These are phyloP conservation scores for Mortierella sp. DNA, from an alignment of 371 early-diverging fungal species.

Conservation along the genomic window DNA sequence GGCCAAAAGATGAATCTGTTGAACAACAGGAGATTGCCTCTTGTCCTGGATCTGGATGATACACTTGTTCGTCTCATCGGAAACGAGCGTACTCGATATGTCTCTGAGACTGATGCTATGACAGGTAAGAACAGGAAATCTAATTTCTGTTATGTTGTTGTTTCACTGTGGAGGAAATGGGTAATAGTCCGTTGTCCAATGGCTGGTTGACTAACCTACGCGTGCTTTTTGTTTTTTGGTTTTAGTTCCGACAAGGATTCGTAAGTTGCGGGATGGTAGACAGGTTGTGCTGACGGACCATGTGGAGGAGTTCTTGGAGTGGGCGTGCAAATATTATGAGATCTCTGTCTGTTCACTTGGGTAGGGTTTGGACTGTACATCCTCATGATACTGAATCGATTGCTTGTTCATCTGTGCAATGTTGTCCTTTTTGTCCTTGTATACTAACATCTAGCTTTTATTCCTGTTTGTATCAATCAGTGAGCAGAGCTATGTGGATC, in stretches of 20 bases:
- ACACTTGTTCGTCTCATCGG: slow-evolving; percentile 84
- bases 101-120: slow-evolving; percentile 70
- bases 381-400: neutral
- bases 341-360: slow-evolving; percentile 87
- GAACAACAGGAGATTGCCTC: slow-evolving; percentile 70
- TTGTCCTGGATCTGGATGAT: slow-evolving; percentile 87
- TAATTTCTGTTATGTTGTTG: neutral
- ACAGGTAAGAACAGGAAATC: slow-evolving; percentile 33
- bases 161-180: neutral
- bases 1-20: slow-evolving; percentile 60
- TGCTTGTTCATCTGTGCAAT: neutral
- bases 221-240: neutral
- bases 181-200: neutral
- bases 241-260: slow-evolving; percentile 74
- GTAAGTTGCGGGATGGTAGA: slow-evolving; percentile 73
- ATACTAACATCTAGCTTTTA: neutral
- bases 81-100: slow-evolving; percentile 75
- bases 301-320: slow-evolving; percentile 83
- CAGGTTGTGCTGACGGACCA: slow-evolving; percentile 78
- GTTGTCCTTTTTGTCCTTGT: neutral
- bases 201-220: neutral
- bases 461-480: slow-evolving; percentile 33
- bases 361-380: slow-evolving; percentile 45
- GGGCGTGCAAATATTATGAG: slow-evolving; percentile 79
- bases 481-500: slow-evolving; percentile 84